Conservation (phyloP, 768 basidiomycete genomes). For the Chalciporus piperatus region DNA sequence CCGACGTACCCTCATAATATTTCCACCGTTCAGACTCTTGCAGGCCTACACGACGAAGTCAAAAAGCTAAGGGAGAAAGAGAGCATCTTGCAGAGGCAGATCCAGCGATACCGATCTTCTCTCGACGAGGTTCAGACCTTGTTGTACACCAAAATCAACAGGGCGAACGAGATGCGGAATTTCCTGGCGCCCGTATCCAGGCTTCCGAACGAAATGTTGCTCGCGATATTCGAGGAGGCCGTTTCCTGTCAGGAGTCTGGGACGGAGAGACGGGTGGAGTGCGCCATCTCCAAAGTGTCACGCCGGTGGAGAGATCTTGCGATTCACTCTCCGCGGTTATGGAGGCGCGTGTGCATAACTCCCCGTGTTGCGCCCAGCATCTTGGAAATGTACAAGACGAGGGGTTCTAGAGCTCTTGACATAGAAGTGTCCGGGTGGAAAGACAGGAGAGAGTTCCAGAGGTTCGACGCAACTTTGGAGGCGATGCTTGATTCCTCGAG, state of each 20-base stretch:
- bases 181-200: conserved; percentile 28
- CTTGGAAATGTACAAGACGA: conserved; percentile 25
- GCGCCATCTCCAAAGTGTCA: conserved; percentile 28
- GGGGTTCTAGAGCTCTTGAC: conserved; percentile 26
- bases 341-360: conserved; percentile 26
- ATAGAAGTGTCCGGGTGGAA: conserved; percentile 28
- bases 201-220: conserved; percentile 31
- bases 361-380: conserved; percentile 18
- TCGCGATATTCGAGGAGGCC: conserved; percentile 31
- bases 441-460: conserved; percentile 31
- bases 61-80: conserved; percentile 16
- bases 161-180: conserved; percentile 30
- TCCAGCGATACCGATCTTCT: conserved; percentile 9
- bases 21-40: conserved; percentile 18
- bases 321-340: conserved; percentile 29
- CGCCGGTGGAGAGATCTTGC: conserved; percentile 33
- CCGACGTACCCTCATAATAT: conserved; percentile 14
- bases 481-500: conserved; percentile 24
- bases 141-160: conserved; percentile 18
- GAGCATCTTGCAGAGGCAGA: conserved; percentile 12
- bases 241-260: conserved; percentile 23
- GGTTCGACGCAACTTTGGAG: conserved; percentile 27
- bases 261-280: conserved; percentile 20
- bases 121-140: conserved; percentile 16
- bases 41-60: conserved; percentile 19